Evolutionary conservation across 2,329 filamentous ascomycete genomes (phyloP), one percentile per base, ranked within the genome.

Genomic region (Stemphylium vesicarium): DNA sequence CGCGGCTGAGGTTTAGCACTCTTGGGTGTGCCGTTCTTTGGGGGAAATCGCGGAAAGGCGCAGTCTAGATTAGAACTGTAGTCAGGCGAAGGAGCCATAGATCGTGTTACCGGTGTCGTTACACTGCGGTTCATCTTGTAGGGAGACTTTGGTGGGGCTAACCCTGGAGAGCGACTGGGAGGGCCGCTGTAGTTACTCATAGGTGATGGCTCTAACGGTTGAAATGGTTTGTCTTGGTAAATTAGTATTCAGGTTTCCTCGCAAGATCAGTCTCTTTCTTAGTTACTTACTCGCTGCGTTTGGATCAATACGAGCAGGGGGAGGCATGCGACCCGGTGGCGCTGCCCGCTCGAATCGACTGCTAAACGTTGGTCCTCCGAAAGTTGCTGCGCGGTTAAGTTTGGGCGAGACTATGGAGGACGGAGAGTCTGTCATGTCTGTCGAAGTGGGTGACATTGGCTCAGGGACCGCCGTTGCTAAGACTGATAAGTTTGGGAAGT

Each of bases 261-360:
- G 8, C 31, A 11, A 20, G 8, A 3, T 24, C 18, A 35, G 4
- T 22, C n/a, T 32, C 12, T 8, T 18, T 29, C 18, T 15, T 15
- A 33, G n/a, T 46, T 53, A 77, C 84, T 66, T 79, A 87, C 84
- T 87, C 44, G 85, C 85, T 76, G 79, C 80, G 18, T 75, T 75
- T 24, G 84, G 80, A 65, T 87, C 84, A 48, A 87, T 85, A 41
- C 77, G 78, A 24, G 84, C 79, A 13, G 82, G 82, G 26, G 79
- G 77, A 48, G 75, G 78, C 60, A 78, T 75, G 49, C 81, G 80
- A 57, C 77, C 74, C 39, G 78, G 70, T 63, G 79, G 81, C 11
- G 66, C 47, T 52, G 62, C 64, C 13, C 56, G 47, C 8, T 67
- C 62, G 42, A 64, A 61, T n/a, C 64, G 68, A 20, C 65, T 64